Evolutionary conservation across 352 stramenopile genomes (phyloP).

Genomic region (Phytophthora boehmeriae): DNA sequence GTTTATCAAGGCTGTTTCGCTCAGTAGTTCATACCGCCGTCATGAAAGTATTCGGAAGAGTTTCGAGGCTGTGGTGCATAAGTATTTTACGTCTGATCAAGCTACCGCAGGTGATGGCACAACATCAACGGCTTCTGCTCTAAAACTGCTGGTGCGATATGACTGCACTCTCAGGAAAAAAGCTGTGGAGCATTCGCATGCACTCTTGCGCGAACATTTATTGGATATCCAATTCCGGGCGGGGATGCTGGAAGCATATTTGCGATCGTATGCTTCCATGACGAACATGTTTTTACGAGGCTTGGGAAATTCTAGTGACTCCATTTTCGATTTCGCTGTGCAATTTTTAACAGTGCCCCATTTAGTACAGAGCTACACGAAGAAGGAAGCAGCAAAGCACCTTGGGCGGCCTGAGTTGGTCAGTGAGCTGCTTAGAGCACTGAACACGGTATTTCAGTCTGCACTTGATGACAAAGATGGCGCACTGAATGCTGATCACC

Average conservation of each 20-base stretch:
- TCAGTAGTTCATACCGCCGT: constrained; percentile 54
- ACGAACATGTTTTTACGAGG: constrained; percentile 81
- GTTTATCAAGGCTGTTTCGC: constrained; percentile 66
- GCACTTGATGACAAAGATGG: constrained; percentile 48
- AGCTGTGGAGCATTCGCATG: constrained; percentile 59
- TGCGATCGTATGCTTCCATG: constrained; percentile 71
- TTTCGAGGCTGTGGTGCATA: constrained; percentile 54
- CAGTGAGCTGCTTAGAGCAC: constrained; percentile 57
- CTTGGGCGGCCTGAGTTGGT: constrained; percentile 67
- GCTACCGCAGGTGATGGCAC: constrained; percentile 1
- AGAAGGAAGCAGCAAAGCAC: constrained; percentile 51
- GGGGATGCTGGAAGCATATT: constrained; percentile 80
- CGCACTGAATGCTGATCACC: constrained; percentile 73
- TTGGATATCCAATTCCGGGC: constrained; percentile 72
- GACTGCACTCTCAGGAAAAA: constrained; percentile 71
- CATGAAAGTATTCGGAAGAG: constrained; percentile 72
- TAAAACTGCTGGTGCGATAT: constrained; percentile 67
- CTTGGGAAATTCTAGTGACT: constrained; percentile 82
- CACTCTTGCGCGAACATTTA: constrained; percentile 79
- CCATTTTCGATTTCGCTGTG: constrained; percentile 89
- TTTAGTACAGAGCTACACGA: constrained; percentile 80
- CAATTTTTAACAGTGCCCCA: constrained; percentile 87
- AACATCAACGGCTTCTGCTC: constrained; percentile 31
- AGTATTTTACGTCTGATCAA: constrained; percentile 42
- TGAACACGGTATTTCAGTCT: constrained; percentile 69